Base-by-base conservation (phyloP, 2,329 filamentous ascomycete species). In the Venturiaceae sp. region DNA sequence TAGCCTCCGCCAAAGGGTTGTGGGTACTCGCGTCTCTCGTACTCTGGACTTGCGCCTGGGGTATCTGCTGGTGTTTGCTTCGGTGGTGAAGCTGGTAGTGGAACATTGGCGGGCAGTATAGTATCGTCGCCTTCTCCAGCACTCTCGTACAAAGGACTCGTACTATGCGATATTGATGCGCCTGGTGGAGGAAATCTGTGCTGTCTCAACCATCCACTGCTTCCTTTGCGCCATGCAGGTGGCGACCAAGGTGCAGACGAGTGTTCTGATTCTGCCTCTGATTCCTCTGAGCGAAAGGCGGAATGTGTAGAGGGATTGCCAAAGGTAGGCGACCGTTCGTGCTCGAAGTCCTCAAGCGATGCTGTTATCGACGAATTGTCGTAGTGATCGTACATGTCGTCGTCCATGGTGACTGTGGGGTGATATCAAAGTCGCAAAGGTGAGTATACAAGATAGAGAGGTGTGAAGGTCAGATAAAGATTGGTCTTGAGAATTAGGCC, bases 311-410 rank as follows among this genome's bases (percentile, higher is more conserved):
- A 83, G 16, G 80, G 80, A 58, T 80, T 64, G 23, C 77, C 76
- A 60, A 82, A 80, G 56, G 78, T 68, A 19, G 80, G 81, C 16
- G 79, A 80, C 34, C 75, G 77, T 61, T 77, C 46, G 39, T 39
- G 55, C 77, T 84, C 82, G 72, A 83, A 84, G 71, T 84, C 82
- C 68, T 83, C 80, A 63, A 85, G 78, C 59, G 80, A 83, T 58
- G 79, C 81, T 70, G 78, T 76, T 65, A 85, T 69, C 61, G 81
- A 83, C 46, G 81, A 79, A 72, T 83, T 80, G 37, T 60, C 57
- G 57, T 60, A 53, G 33, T 58, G 23, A 36, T 59, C 58, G 50
- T 58, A 50, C 52, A 59, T 47, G 36, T 58, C 54, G 54, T 50
- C 44, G 44, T 50, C 44, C 44, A 50, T 50, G 26, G 14, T n/a